Evolutionary conservation across 208 protist species (phyloP), one percentile per base, ranked within the genome.

Genomic region (Trypanosoma cruzi): DNA sequence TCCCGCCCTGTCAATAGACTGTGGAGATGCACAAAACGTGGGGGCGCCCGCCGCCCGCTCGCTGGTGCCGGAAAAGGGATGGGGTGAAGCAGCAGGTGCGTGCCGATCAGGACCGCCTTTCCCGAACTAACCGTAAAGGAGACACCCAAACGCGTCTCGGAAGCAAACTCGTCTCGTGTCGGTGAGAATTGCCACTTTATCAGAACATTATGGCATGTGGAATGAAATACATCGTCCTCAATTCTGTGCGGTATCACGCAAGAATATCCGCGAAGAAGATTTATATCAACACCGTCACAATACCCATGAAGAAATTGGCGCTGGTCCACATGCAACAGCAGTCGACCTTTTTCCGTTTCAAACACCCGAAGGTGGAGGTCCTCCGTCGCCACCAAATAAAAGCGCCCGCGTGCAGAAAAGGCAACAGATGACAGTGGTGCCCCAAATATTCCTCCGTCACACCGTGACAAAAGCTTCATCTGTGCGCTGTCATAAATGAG

Each of bases 351-450:
- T 62, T 96, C 91, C n/a, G 86, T 87, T 54, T 76, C 80, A 67
- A 86, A 93, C 42, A 87, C 82, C 64, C 77, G 82, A 5, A 90
- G 64, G 3, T 75, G 78, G 10, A 84, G 71, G 67, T 93, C 85
- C 54, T 75, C 82, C 20, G 87, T 89, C 13, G 80, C 75, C 1
- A 93, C 83, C 59, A 86, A 78, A 42, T 88, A 73, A 59, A 86
- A 94, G n/a, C 88, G 81, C 0, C 91, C 91, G 13, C 88, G 79
- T 0, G 79, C 73, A 1, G 88, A 92, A 57, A 96, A 93, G 18
- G 56, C 58, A 1, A 92, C 55, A 24, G 72, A 75, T 16, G 68
- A 65, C 44, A 94, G 77, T 0, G 86, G 85, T 6, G 89, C 71
- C 20, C 74, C 64, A 73, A 92, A 92, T 37, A 42, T 37, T 26